Evolutionary conservation across 2,329 filamentous ascomycete species (phyloP).

Genomic region (Talaromyces funiculosus): DNA sequence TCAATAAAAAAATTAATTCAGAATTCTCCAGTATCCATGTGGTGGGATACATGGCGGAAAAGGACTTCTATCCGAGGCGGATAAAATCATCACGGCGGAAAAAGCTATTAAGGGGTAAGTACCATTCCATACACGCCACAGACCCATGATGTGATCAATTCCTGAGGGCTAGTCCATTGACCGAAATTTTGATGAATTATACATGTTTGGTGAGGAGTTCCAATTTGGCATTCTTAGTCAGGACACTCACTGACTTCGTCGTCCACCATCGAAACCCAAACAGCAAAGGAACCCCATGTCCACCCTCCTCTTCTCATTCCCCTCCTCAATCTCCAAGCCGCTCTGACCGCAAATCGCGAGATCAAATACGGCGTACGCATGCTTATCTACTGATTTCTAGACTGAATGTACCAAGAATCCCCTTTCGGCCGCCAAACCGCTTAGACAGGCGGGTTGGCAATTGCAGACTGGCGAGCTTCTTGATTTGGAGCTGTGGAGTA

Average conservation of each 20-base stretch:
- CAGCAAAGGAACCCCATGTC: neutral
- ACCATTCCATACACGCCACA: neutral
- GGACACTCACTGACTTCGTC: neutral
- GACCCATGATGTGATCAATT: neutral
- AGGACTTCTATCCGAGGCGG: neutral
- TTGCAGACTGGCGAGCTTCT: constrained; percentile 44
- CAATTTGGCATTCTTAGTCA: neutral
- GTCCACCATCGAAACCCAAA: neutral
- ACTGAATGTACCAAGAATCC: neutral
- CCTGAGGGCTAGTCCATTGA: no score
- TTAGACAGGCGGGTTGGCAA: constrained; percentile 45
- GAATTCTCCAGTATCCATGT: neutral
- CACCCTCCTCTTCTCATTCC: neutral
- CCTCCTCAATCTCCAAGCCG: neutral
- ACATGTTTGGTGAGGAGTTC: no score
- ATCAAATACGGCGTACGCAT: neutral
- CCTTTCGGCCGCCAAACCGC: neutral
- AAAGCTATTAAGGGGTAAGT: neutral
- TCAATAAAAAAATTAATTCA: neutral
- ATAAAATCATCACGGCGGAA: neutral
- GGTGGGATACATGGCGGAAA: neutral
- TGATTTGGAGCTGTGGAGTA: constrained; percentile 38
- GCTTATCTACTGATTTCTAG: neutral
- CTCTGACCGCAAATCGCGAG: neutral
- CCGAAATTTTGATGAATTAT: no score